phyloP scores from a whole-genome alignment of 768 basidiomycete species.

The Pleurotus sapidus region DNA sequence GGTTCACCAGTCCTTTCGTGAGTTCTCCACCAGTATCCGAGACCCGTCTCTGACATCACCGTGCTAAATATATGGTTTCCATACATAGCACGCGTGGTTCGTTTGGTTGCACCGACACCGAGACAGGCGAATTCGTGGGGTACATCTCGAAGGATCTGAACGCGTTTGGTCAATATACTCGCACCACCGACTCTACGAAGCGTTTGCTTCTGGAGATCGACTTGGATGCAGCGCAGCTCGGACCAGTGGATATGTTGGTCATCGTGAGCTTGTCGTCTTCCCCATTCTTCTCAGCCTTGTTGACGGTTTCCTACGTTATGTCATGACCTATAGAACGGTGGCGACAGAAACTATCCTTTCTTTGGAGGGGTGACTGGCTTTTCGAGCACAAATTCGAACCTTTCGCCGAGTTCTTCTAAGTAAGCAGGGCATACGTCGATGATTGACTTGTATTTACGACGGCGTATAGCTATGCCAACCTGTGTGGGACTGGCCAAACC shows the following conservation, averaged over 20 bases:
- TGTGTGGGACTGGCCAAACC: background rate
- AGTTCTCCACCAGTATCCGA: background rate
- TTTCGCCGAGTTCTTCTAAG: background rate
- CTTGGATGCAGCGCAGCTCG: background rate
- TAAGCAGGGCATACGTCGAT: background rate
- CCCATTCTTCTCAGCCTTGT: background rate
- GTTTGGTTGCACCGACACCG: too few species aligned
- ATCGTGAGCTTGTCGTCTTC: background rate
- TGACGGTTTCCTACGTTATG: background rate
- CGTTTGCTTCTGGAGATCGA: background rate
- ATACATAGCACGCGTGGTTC: background rate
- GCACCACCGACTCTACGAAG: background rate
- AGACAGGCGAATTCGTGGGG: too few species aligned
- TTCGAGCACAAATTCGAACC: background rate
- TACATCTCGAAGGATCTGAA: background rate
- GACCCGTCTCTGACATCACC: background rate
- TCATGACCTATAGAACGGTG: too few species aligned
- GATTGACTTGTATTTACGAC: background rate
- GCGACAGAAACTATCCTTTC: background rate
- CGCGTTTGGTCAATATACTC: background rate
- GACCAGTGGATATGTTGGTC: background rate
- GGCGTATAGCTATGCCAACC: background rate
- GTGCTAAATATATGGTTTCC: background rate
- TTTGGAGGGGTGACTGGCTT: background rate
- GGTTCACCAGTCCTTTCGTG: background rate